Base-by-base conservation (phyloP, 2,329 filamentous ascomycete genomes). In the Aotearoamyces nothofagi region DNA sequence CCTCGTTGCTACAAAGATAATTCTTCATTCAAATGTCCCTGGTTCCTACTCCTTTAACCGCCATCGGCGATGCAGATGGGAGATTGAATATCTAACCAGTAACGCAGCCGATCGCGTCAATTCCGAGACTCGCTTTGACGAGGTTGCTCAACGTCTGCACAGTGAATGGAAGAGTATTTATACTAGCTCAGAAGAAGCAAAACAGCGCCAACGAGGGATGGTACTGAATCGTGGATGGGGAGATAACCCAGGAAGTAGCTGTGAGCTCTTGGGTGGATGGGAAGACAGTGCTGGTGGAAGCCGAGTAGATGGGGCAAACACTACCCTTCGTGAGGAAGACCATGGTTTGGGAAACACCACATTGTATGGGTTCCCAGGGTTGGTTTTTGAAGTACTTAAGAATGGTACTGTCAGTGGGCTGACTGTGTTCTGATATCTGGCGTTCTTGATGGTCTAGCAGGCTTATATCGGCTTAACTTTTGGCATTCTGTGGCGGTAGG, bases 21-120 rank as follows among this genome's bases (percentile, higher is more conserved):
- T 96, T 11, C 63, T 98, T 2, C 90, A 98, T 51, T 83, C 80
- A 24, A 98, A 98, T 44, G 74, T 96, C 3, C 90, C 90, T 1
- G 90, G 90, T 0, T 93, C 84, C 1, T 96, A 94, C 50, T 81
- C 87, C 8, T 98, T 98, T 57, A 96, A 98, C 53, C 72, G 90
- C 4, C 84, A 96, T 51, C 75, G 87, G 11, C 72, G 90, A 36
- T 83, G 81, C 42, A 72, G 86, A 22, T 98, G 90, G 90, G 72
- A 75, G 29, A 74, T 93, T 29, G 52, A 57, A 24, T 76, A 76
- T 39, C 54, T 75, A 4, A 49, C 54, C 7, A 48, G 58, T 8
- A 53, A 53, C 8, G 52, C 60, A 5, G 40, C 54, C 11, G 54
- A 35, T 11, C 17, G 39, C n/a, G 33, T 48, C 5, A 41, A 46